Conservation (phyloP, 257 asterid genomes). For the Solanum rostratum region DNA sequence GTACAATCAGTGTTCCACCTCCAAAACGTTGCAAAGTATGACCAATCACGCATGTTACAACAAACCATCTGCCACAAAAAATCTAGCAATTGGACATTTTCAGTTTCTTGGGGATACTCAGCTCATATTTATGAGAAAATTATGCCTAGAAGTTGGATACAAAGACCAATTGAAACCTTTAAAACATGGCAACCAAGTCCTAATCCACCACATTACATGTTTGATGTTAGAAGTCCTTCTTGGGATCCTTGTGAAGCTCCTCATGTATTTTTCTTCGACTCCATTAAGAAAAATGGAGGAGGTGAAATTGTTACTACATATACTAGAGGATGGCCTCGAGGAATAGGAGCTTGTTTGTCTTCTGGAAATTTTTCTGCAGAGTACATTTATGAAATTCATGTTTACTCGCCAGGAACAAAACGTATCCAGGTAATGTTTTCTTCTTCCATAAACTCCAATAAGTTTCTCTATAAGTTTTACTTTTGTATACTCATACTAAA, state of each 20-base stretch:
- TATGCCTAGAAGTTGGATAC: conserved; percentile 34
- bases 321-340: conserved; percentile 19
- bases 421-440: conserved; percentile 6
- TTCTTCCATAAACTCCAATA: neutral
- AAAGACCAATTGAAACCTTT: conserved; percentile 42
- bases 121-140: conserved; percentile 36
- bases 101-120: conserved; percentile 62
- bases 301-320: conserved; percentile 17
- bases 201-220: conserved; percentile 19
- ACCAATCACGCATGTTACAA: conserved; percentile 45
- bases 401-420: neutral
- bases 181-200: conserved; percentile 13
- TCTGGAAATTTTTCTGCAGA: conserved; percentile 9
- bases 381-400: conserved; percentile 1
- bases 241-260: conserved; percentile 37
- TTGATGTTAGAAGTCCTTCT: conserved; percentile 27
- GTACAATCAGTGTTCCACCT: conserved; percentile 33
- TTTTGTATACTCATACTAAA: neutral
- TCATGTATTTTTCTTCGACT: conserved; percentile 29
- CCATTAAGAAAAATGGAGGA: neutral
- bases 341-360: conserved; percentile 5
- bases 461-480: neutral
- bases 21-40: conserved; percentile 29
- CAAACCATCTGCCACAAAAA: conserved; percentile 43
- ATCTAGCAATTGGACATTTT: conserved; percentile 40